These are phyloP conservation scores for Larix kaempferi DNA, from an alignment of 75 land plant species.

Conservation along the genomic window DNA sequence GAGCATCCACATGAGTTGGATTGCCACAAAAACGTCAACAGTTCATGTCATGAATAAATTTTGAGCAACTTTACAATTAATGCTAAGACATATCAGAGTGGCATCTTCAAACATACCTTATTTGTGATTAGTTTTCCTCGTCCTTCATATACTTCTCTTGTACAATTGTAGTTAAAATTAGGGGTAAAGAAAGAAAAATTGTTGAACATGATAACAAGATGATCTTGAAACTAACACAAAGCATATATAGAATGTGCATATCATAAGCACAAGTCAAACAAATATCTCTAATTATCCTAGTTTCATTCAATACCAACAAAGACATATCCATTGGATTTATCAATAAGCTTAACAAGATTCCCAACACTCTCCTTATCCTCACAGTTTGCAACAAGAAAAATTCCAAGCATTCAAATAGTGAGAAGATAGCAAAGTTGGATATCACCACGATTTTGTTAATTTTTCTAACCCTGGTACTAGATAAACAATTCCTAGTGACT, in stretches of 20 bases:
- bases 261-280: conserved; percentile 24
- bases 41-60: too few relatives aligned
- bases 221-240: neutral
- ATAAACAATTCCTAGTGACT: too few relatives aligned
- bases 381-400: conserved; percentile 5
- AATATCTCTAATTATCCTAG: conserved; percentile 99
- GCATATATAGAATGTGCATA: neutral
- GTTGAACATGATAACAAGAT: conserved; percentile 3
- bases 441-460: too few relatives aligned
- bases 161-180: conserved; percentile 72
- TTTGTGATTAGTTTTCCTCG: conserved; percentile 23
- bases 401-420: neutral
- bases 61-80: too few relatives aligned
- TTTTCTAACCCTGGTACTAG: too few relatives aligned
- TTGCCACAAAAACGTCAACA: too few relatives aligned
- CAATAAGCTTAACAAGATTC: conserved; percentile 84
- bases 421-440: conserved; percentile 11
- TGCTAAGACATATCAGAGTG: too few relatives aligned
- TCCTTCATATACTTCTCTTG: conserved; percentile 94
- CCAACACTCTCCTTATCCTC: conserved; percentile 97
- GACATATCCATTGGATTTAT: conserved; percentile 93
- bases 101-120: too few relatives aligned
- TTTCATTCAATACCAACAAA: conserved; percentile 81
- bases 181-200: conserved; percentile 40
- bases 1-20: too few relatives aligned